Base-by-base conservation (phyloP, 202 grass and related monocot genomes). In the Zizania palustris region DNA sequence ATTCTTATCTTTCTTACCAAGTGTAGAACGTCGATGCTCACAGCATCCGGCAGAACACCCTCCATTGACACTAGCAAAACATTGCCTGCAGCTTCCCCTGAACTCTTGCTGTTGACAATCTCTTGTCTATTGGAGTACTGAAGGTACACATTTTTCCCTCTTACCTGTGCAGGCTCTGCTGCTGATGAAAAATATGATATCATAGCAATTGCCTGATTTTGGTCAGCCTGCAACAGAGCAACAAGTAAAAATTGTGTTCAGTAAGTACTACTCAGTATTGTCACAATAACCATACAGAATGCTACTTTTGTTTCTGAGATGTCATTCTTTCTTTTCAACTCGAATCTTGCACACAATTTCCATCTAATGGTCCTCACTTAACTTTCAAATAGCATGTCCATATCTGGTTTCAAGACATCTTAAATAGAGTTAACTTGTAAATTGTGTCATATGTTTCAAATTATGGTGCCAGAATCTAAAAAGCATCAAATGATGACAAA, bases 51-150 rank as follows among this genome's bases (percentile, higher is more conserved):
- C 16, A 91, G 88, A 28, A 94, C 91, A 80, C 89, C 94, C 62
- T 97, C 94, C 60, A 94, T 83, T 9, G 91, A 91, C 48, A 97
- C 94, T 39, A 94, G 84, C 79, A 97, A 88, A 48, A 97, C 94
- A 42, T 97, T 97, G 63, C 91, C 82, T 9, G 88, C 77, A 60
- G 86, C 73, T 74, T 92, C 94, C 82, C 87, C 94, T 6, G 82
- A 84, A 65, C 69, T 86, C 83, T 94, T 97, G 76, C 63, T 94
- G 69, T 97, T 97, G 56, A 91, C 72, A 71, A 94, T 97, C 78
- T 97, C 94, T 80, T 91, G 87, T 73, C 91, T 93, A 86, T 97
- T 97, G 38, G 94, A 97, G 76, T 97, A 97, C 82, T 97, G 94
- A 85, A 97, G 89, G 73, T 97, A 97, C 41, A 97, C 94, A 67